These are phyloP conservation scores for Fraxinus angustifolia DNA, from an alignment of 305 asterid species.

Conservation along the genomic window DNA sequence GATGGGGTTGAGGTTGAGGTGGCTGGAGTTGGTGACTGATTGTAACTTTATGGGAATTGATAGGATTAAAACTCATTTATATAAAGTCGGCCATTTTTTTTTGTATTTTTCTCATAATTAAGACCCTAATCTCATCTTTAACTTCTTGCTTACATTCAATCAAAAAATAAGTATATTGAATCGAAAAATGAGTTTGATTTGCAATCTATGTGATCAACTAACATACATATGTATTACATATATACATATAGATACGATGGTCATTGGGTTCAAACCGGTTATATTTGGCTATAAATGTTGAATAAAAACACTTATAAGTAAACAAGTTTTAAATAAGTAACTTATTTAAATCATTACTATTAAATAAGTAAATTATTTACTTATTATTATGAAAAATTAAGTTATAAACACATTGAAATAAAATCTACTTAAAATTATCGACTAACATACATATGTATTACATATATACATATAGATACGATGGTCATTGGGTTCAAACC, in stretches of 20 bases:
- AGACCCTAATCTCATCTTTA: background rate
- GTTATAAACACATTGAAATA: background rate
- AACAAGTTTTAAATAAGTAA: background rate
- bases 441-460: background rate
- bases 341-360: background rate
- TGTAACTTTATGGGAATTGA: background rate
- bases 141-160: too few species aligned
- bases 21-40: background rate
- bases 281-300: too few species aligned
- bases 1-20: background rate
- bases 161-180: background rate
- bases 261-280: background rate
- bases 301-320: background rate
- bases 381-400: background rate
- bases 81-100: background rate
- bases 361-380: background rate
- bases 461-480: background rate
- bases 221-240: background rate
- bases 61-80: background rate
- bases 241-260: background rate
- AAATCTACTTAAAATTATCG: background rate
- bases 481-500: background rate
- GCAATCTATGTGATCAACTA: background rate
- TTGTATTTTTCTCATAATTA: too few species aligned
- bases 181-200: background rate